Conservation (phyloP, 768 basidiomycete species). For the Kwoniella dendrophila region DNA sequence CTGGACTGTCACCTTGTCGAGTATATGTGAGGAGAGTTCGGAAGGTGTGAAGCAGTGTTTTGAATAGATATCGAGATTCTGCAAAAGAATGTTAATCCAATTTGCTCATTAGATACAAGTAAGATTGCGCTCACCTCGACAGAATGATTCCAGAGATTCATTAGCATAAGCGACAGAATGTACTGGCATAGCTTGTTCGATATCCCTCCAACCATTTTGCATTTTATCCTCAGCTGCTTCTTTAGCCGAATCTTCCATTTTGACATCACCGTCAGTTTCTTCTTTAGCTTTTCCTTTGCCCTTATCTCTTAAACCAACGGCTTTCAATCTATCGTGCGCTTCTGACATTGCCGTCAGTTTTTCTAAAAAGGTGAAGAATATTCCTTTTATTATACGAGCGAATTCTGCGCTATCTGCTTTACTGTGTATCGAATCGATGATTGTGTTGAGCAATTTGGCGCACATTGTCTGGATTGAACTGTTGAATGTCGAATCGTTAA, state of each 20-base stretch:
- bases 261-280: slow-evolving; percentile 30
- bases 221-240: slow-evolving; percentile 31
- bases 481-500: slow-evolving; percentile 82
- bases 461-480: slow-evolving; percentile 84
- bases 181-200: slow-evolving; percentile 85
- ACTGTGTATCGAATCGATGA: slow-evolving; percentile 76
- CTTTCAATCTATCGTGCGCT: slow-evolving; percentile 49
- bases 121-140: slow-evolving; percentile 66
- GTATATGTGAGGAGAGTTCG: slow-evolving; percentile 74
- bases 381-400: slow-evolving; percentile 67
- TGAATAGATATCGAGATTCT: slow-evolving; percentile 86
- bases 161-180: slow-evolving; percentile 73
- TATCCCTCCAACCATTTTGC: slow-evolving; percentile 64
- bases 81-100: slow-evolving; percentile 1
- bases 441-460: slow-evolving; percentile 87
- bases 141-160: slow-evolving; percentile 75
- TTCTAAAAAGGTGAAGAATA: slow-evolving; percentile 81
- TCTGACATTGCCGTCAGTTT: slow-evolving; percentile 76
- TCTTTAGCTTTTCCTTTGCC: slow-evolving; percentile 53
- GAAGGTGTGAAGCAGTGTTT: slow-evolving; percentile 84
- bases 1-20: slow-evolving; percentile 69
- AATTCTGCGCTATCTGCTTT: slow-evolving; percentile 75
- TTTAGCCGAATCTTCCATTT: slow-evolving; percentile 29
- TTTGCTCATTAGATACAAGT: not conserved
- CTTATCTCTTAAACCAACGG: slow-evolving; percentile 28